A percentile compares a stretch with the other conserved stretches of the same genome.
These are phyloP conservation scores for Raffaelea albimanens DNA, from an alignment of 2,329 filamentous ascomycete genomes.

Conservation along the genomic window DNA sequence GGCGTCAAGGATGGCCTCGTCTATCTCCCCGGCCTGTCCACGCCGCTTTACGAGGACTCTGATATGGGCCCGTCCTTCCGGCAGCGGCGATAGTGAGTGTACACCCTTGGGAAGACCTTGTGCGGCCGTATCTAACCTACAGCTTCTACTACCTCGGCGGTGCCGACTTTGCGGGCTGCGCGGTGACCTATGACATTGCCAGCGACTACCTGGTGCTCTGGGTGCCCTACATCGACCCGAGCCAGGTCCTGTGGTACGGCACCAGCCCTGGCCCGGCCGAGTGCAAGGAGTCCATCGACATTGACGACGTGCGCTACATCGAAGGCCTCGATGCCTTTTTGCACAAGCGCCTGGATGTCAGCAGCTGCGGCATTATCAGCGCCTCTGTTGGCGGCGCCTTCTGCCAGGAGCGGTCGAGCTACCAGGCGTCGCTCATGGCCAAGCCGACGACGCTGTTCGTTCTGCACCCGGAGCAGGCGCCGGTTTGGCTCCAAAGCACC, in stretches of 20 bases:
- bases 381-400: conserved; percentile 7
- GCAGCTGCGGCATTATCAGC: background rate
- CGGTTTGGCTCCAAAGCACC: conserved; percentile 7
- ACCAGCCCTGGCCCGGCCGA: conserved; percentile 50
- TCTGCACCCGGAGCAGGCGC: conserved; percentile 25
- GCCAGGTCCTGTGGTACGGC: conserved; percentile 55
- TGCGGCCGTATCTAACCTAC: background rate
- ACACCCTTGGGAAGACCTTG: background rate
- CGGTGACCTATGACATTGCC: conserved; percentile 47
- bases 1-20: conserved; percentile 40
- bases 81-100: conserved; percentile 47
- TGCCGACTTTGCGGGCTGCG: conserved; percentile 43
- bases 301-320: conserved; percentile 60
- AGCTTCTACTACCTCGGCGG: conserved; percentile 53
- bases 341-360: conserved; percentile 27
- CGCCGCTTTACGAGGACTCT: conserved; percentile 46
- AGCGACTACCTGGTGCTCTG: conserved; percentile 60
- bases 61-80: conserved; percentile 47
- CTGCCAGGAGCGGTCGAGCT: conserved; percentile 7
- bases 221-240: conserved; percentile 59
- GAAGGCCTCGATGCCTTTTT: conserved; percentile 40
- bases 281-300: conserved; percentile 52
- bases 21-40: conserved; percentile 44
- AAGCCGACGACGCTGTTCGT: conserved; percentile 30
- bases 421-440: background rate